Base-by-base conservation (phyloP, 2,329 filamentous ascomycete species). In the Trichophyton benhamiae region DNA sequence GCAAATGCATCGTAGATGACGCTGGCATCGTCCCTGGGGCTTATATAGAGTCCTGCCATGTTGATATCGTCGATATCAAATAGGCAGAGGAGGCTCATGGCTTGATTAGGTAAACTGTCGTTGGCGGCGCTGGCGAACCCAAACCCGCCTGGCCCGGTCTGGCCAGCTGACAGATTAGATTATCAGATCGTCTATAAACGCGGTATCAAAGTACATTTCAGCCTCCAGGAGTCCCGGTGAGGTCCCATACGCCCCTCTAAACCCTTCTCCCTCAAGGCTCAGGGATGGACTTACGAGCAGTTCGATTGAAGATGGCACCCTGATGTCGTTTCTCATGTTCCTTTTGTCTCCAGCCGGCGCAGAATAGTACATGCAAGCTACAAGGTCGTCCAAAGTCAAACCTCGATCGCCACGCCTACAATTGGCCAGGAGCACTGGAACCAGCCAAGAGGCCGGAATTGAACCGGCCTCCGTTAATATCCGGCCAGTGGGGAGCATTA, bases 391-490 rank as follows among this genome's bases (percentile, higher is more conserved):
- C 38, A 46, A 58, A 60, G 38, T 22, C 57, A 33, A 61, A 44
- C 55, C 46, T 22, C 41, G 36, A 38, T 13, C 57, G 38, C 46
- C 48, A 30, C 36, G 55, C 7, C 57, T 36, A 60, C 60, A 41
- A 62, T 63, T 64, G 65, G 64, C 57, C 61, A 63, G 48, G 58
- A 65, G 60, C 66, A 69, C 65, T 67, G 63, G 66, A 59, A 68
- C 68, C 68, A 65, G 66, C 65, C 64, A 68, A 62, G 68, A 74
- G 74, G 73, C 74, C 74, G 74, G 73, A 74, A 74, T 74, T 68
- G 64, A 67, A 63, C 74, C 73, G 73, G 73, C 73, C 73, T 75
- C 65, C 66, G 66, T 58, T 25, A 48, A 61, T 68, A 68, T 60
- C 66, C 66, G 66, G 49, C 57, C 42, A 42, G 17, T 22, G 27